Conservation (phyloP, 106 monocot species). For the Dioscorea alata region DNA sequence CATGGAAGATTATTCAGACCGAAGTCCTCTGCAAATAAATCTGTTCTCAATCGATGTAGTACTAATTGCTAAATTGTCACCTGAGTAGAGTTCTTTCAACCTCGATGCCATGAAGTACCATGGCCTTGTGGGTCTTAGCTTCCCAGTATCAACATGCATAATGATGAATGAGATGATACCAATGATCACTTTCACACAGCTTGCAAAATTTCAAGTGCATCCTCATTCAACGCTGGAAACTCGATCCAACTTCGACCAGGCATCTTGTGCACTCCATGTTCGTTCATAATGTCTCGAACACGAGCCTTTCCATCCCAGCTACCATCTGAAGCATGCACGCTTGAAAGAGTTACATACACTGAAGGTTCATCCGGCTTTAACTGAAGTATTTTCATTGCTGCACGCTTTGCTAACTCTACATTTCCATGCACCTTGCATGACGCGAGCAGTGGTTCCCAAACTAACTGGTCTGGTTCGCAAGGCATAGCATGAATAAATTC, state of each 20-base stretch:
- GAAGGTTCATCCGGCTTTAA: conserved; percentile 35
- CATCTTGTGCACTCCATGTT: conserved; percentile 28
- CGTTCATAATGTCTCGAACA: conserved; percentile 16
- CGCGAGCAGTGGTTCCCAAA: conserved; percentile 61
- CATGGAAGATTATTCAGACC: no score
- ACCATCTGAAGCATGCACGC: conserved; percentile 39
- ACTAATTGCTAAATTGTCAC: no score
- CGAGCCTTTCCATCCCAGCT: conserved; percentile 33
- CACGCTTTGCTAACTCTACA: conserved; percentile 26
- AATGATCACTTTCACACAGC: conserved; percentile 12
- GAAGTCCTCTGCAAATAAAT: no score
- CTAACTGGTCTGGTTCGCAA: conserved; percentile 28
- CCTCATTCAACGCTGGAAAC: conserved; percentile 9
- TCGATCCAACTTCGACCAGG: conserved; percentile 51
- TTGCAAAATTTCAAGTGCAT: conserved; percentile 16
- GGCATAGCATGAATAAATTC: conserved; percentile 44
- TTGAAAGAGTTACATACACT: conserved; percentile 30
- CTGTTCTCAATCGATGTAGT: no score
- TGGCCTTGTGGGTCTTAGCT: no score
- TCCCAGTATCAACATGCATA: no score
- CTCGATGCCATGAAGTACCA: no score
- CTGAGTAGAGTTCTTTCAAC: no score
- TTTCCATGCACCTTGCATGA: conserved; percentile 59
- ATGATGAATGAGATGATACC: no score
- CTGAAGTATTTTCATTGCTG: conserved; percentile 47